Evolutionary conservation across 306 rosid genomes (phyloP).

Genomic region (Castanea mollissima): DNA sequence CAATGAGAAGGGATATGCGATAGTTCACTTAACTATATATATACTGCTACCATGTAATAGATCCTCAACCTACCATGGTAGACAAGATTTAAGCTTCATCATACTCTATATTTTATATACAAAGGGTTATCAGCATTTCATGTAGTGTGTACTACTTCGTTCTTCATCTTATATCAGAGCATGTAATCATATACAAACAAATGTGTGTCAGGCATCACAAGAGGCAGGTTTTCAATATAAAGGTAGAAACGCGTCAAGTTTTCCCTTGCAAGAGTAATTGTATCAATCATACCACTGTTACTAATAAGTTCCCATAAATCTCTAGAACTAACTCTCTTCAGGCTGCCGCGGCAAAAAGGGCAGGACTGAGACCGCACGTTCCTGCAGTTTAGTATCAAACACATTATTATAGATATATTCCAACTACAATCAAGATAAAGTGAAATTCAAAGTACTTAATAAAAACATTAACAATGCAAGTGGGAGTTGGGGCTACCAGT

Average conservation of each 20-base stretch:
- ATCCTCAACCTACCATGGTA: slow-evolving; percentile 20
- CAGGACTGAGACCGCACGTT: slow-evolving; percentile 67
- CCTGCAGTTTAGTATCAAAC: slow-evolving; percentile 35
- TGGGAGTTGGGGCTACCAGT: slow-evolving; percentile 45
- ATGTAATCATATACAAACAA: slow-evolving; percentile 46
- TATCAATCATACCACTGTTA: slow-evolving; percentile 50
- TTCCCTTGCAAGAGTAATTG: slow-evolving; percentile 49
- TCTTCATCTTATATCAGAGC: slow-evolving; percentile 40
- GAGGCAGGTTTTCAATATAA: slow-evolving; percentile 52
- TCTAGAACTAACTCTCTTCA: slow-evolving; percentile 42
- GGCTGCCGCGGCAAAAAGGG: slow-evolving; percentile 70
- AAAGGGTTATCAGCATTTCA: slow-evolving; percentile 6
- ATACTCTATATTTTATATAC: slow-evolving; percentile 4
- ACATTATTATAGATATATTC: neutral
- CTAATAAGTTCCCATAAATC: slow-evolving; percentile 71
- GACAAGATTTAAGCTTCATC: neutral
- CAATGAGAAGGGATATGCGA: neutral
- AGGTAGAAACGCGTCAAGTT: slow-evolving; percentile 54
- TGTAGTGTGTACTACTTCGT: slow-evolving; percentile 4
- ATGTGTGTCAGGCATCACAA: slow-evolving; percentile 39
- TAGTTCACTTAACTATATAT: slow-evolving; percentile 22
- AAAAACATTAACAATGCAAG: neutral
- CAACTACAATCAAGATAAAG: neutral
- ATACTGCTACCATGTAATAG: slow-evolving; percentile 23
- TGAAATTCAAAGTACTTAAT: neutral